Conservation (phyloP, 2,329 filamentous ascomycete species). For the Myriosclerotinia duriaeana region DNA sequence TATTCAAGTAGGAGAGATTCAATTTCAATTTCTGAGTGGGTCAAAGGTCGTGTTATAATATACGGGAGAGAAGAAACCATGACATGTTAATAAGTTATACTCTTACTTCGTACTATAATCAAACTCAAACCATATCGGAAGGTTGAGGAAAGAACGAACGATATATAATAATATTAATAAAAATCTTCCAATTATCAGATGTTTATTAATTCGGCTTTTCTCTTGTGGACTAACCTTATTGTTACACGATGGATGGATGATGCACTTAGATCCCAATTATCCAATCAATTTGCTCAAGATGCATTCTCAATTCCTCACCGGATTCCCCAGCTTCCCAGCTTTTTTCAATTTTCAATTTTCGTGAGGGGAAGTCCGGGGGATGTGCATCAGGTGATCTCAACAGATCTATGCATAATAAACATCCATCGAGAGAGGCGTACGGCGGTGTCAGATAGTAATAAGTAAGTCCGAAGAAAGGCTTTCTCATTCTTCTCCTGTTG, state of each 20-base stretch:
- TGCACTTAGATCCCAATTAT: neutral
- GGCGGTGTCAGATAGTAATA: no score
- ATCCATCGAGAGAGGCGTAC: no score
- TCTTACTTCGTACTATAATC: no score
- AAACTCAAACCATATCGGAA: constrained; percentile 5
- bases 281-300: neutral
- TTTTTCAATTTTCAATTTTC: neutral
- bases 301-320: neutral
- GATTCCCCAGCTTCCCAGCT: neutral
- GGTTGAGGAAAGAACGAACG: constrained; percentile 4
- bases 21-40: neutral
- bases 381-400: constrained; percentile 12
- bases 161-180: neutral
- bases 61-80: neutral
- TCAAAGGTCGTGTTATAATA: constrained; percentile 14
- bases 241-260: no score
- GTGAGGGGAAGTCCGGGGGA: constrained; percentile 20
- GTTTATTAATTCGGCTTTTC: no score
- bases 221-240: neutral
- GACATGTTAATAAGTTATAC: no score
- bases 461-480: neutral
- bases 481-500: neutral
- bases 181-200: neutral
- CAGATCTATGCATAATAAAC: no score
- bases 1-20: no score